Evolutionary conservation across 805 yeast genomes (phyloP).

Genomic region (Saturnispora mendoncae): DNA sequence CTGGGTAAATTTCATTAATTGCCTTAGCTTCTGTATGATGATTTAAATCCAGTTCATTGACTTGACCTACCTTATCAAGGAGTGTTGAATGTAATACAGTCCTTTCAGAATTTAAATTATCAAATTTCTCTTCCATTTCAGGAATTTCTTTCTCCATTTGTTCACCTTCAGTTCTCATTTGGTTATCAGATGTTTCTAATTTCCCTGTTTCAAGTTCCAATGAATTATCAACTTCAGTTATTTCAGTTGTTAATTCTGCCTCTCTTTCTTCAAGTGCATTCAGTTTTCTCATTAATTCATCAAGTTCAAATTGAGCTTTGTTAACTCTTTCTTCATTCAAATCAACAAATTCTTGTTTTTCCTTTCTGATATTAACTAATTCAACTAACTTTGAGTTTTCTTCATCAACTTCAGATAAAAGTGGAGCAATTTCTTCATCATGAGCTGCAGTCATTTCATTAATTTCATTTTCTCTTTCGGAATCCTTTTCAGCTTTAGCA

Average conservation of each 20-base stretch:
- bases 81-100: constrained; percentile 35
- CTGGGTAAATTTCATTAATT: constrained; percentile 43
- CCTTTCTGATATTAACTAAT: constrained; percentile 42
- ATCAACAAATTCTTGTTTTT: constrained; percentile 35
- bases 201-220: constrained; percentile 25
- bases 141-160: constrained; percentile 22
- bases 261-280: constrained; percentile 35
- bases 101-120: constrained; percentile 34
- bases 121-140: constrained; percentile 23
- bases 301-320: constrained; percentile 33
- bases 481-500: constrained; percentile 36
- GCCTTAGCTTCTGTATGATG: constrained; percentile 36
- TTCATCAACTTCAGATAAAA: constrained; percentile 40
- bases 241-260: constrained; percentile 32
- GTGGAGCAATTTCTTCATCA: constrained; percentile 47
- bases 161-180: constrained; percentile 7
- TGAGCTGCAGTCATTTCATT: constrained; percentile 41
- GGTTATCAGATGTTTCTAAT: constrained; percentile 20
- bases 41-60: constrained; percentile 31
- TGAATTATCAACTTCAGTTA: constrained; percentile 7
- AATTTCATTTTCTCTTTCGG: constrained; percentile 39
- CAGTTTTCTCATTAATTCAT: constrained; percentile 36
- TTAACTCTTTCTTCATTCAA: constrained; percentile 39
- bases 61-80: constrained; percentile 27
- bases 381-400: constrained; percentile 43